phyloP scores from a whole-genome alignment of 768 basidiomycete species.

The Candolleomyces aberdarensis region DNA sequence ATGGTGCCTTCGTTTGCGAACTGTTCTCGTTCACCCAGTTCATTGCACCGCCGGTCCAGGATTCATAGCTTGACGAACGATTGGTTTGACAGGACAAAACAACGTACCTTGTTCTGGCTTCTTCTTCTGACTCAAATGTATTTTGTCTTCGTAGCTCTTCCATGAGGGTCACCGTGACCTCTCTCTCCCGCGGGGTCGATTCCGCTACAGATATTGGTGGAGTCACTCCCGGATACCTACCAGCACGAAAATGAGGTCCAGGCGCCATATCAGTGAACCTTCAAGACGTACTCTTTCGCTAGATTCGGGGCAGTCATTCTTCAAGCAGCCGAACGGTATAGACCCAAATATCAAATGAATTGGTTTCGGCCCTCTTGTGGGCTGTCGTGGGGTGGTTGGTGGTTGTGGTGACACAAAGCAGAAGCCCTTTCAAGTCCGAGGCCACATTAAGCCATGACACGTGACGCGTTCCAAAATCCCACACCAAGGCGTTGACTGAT shows the following conservation, averaged over 20 bases:
- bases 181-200: conserved; percentile 76
- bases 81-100: background rate
- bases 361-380: background rate
- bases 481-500: background rate
- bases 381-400: background rate
- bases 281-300: background rate
- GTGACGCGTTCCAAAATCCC: background rate
- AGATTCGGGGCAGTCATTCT: background rate
- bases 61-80: too few species aligned
- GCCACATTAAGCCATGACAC: background rate
- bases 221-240: conserved; percentile 77
- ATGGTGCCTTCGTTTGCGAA: too few species aligned
- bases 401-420: background rate
- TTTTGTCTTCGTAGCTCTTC: conserved; percentile 84
- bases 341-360: background rate
- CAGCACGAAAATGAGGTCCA: conserved; percentile 6
- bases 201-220: conserved; percentile 78
- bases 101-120: conserved; percentile 81
- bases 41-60: too few species aligned
- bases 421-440: background rate
- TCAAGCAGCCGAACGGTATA: background rate
- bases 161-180: conserved; percentile 83
- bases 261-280: background rate
- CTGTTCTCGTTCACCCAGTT: too few species aligned
- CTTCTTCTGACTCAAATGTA: conserved; percentile 87